Conservation (phyloP, 73 alveolate species). For the Paramecium caudatum region DNA sequence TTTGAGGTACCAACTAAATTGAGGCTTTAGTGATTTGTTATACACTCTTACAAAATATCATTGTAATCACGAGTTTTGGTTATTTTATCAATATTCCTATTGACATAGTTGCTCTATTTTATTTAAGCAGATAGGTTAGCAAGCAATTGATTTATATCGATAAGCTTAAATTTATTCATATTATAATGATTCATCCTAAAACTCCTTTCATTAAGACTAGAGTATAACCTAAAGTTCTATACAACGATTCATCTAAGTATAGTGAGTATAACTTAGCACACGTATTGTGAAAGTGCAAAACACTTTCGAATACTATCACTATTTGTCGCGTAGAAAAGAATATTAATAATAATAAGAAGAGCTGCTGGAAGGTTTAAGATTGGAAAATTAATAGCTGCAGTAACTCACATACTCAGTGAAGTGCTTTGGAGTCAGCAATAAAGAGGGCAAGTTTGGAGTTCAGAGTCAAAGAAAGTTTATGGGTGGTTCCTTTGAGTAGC, state of each 20-base stretch:
- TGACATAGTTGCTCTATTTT: neutral
- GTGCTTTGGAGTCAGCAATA: constrained; percentile 21
- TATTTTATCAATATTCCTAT: constrained; percentile 7
- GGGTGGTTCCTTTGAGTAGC: constrained; percentile 15
- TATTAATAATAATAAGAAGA: neutral
- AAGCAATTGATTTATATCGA: no score
- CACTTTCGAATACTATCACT: constrained; percentile 25
- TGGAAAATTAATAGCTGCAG: neutral
- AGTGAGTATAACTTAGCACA: constrained; percentile 9
- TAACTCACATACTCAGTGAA: constrained; percentile 29
- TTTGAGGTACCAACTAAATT: neutral
- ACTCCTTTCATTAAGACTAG: constrained; percentile 38
- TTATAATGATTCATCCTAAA: no score
- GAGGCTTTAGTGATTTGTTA: no score
- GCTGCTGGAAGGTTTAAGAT: neutral
- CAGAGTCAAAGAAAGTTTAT: constrained; percentile 38
- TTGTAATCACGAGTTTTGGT: neutral
- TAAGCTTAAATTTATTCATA: no score
- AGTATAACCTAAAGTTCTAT: constrained; percentile 20
- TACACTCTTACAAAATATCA: neutral
- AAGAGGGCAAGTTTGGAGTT: constrained; percentile 34
- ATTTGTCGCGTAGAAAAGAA: neutral
- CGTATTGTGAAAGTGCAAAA: constrained; percentile 7
- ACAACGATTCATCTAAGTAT: constrained; percentile 1
- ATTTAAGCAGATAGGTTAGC: neutral